Evolutionary conservation across 2,329 filamentous ascomycete genomes (phyloP).

Genomic region (Penicillium sp.): DNA sequence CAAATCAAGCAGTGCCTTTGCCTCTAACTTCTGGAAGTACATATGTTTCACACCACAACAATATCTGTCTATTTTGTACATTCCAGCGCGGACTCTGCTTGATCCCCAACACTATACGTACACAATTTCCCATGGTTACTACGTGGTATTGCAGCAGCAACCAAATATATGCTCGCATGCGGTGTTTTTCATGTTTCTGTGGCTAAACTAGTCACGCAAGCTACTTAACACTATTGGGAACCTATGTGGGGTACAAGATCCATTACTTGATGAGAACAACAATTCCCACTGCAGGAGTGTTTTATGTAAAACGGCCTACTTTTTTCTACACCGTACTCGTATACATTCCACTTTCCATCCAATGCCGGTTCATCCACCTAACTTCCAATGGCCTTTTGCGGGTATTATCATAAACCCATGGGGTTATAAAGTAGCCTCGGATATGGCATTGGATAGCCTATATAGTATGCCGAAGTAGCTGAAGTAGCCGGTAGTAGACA

Average conservation of each 20-base stretch:
- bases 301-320: not conserved
- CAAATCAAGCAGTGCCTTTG: no score
- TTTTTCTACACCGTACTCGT: not conserved
- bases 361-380: no score
- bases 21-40: not conserved
- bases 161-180: not conserved
- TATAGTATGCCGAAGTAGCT: no score
- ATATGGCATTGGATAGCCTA: no score
- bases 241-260: not conserved
- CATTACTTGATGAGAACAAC: not conserved
- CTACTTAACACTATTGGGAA: not conserved
- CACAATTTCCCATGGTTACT: no score
- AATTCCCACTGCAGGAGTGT: not conserved
- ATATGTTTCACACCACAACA: not conserved
- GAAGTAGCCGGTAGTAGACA: rapidly evolving
- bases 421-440: rapidly evolving
- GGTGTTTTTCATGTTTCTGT: not conserved
- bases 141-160: not conserved
- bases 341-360: not conserved
- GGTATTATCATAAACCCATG: rapidly evolving
- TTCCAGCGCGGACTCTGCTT: not conserved
- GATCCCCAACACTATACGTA: not conserved
- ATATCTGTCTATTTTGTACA: not conserved
- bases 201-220: not conserved
- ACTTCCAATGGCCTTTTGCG: no score